Evolutionary conservation across 192 early-diverging fungal genomes (phyloP).

Genomic region (Bifiguratus adelaidae): DNA sequence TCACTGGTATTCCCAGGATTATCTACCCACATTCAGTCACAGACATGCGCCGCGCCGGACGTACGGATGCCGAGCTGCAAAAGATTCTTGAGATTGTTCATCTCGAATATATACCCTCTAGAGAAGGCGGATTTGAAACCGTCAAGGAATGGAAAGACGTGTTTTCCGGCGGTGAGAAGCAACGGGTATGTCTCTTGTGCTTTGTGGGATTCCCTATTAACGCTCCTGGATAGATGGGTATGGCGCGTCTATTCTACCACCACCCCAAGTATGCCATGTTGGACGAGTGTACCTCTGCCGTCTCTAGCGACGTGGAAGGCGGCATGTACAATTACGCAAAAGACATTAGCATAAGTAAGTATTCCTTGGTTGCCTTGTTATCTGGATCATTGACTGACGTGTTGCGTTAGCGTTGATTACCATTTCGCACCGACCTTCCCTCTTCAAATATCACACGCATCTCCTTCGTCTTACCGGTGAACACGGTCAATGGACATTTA

Average conservation of each 20-base stretch:
- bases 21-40: slow-evolving; percentile 88
- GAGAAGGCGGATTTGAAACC: slow-evolving; percentile 87
- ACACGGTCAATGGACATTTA: slow-evolving; percentile 78
- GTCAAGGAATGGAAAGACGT: slow-evolving; percentile 88
- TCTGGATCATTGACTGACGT: background rate
- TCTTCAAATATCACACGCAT: slow-evolving; percentile 95
- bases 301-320: slow-evolving; percentile 87
- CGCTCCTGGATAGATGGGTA: slow-evolving; percentile 57
- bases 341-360: slow-evolving; percentile 67
- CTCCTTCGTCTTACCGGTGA: slow-evolving; percentile 86
- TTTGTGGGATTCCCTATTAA: background rate
- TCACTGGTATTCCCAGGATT: slow-evolving; percentile 26
- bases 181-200: slow-evolving; percentile 40
- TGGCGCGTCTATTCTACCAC: slow-evolving; percentile 97
- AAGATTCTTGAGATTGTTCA: slow-evolving; percentile 78
- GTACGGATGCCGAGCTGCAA: slow-evolving; percentile 74
- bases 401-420: slow-evolving; percentile 59
- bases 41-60: slow-evolving; percentile 63
- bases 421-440: slow-evolving; percentile 86
- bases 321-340: slow-evolving; percentile 82
- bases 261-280: slow-evolving; percentile 89
- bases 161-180: slow-evolving; percentile 93
- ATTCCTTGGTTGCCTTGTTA: background rate
- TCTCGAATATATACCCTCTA: slow-evolving; percentile 63
- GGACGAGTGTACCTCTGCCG: slow-evolving; percentile 86